Base-by-base conservation (phyloP, 2,329 filamentous ascomycete genomes). In the Dryadomyces quercivorus region DNA sequence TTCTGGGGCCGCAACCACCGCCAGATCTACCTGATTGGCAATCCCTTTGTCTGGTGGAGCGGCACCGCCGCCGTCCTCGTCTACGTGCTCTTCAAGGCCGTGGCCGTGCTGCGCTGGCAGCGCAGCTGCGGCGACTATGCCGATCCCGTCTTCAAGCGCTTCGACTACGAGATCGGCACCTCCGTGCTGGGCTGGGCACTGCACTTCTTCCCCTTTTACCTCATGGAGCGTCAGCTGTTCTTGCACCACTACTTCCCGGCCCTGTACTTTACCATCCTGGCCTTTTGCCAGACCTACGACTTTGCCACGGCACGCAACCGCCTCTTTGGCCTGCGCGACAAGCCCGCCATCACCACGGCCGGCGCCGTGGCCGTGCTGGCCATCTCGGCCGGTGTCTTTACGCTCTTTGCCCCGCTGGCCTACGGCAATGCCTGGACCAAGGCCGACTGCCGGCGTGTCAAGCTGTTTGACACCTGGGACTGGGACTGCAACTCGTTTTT, bases 231-330 rank as follows among this genome's bases (percentile, higher is more conserved):
- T 63, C 93, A 98, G 72, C 83, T 98, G 40, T 98, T 98, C 78
- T 76, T 98, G 58, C 93, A 98, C 70, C 93, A 98, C 73, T 98
- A 98, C 70, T 93, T 98, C 71, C 93, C 93, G 0, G 93, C 93
- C 2, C 80, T 98, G 15, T 95, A 95, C 73, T 98, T 98, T 67
- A 90, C 87, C 59, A 83, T 98, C 63, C 84, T 97, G 61, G 84
- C 87, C 9, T 78, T 96, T 55, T 93, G 85, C 69, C 92, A 97
- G 70, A 79, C 87, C 51, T 92, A 89, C 70, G 93, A 98, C 70
- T 96, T 90, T 65, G 67, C 82, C 54, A 86, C 86, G 56, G 84
- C 82, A 61, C 85, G 93, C 50, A 76, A 95, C 61, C 74, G 78
- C 48, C 72, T 79, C 34, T 70, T 90, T 51, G 82, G 85, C 20